Evolutionary conservation across 2,329 filamentous ascomycete genomes (phyloP).

Genomic region (Ceratocystis eucalypticola): DNA sequence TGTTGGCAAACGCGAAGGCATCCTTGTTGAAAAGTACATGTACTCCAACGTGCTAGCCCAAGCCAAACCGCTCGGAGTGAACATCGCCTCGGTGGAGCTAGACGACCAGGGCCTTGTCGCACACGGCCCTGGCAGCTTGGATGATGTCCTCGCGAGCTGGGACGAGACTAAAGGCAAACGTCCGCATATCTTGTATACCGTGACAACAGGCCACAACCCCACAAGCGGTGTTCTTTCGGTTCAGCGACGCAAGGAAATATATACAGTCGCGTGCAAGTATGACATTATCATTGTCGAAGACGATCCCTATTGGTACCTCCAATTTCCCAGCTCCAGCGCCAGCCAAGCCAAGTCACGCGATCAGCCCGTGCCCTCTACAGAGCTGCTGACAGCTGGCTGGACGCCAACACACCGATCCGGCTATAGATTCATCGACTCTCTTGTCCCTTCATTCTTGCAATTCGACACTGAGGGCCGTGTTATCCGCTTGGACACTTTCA

Average conservation of each 20-base stretch:
- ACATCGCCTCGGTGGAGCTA: conserved; percentile 59
- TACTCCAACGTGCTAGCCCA: conserved; percentile 67
- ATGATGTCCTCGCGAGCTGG: conserved; percentile 72
- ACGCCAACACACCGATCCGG: conserved; percentile 38
- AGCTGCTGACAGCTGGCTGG: conserved; percentile 23
- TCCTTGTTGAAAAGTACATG: conserved; percentile 67
- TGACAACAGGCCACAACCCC: conserved; percentile 76
- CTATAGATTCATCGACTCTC: conserved; percentile 66
- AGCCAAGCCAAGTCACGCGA: conserved; percentile 38
- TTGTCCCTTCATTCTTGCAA: conserved; percentile 69
- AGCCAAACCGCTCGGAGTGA: conserved; percentile 53
- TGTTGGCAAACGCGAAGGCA: conserved; percentile 54
- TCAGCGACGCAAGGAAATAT: conserved; percentile 62
- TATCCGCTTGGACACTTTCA: conserved; percentile 82
- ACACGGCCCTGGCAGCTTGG: conserved; percentile 56
- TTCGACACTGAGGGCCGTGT: conserved; percentile 79
- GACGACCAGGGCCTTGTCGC: conserved; percentile 71
- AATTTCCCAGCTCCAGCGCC: conserved; percentile 58
- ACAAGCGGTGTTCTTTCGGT: conserved; percentile 64
- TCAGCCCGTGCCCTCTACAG: conserved; percentile 26
- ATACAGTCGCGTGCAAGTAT: conserved; percentile 66
- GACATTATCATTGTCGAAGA: conserved; percentile 89
- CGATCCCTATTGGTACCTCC: conserved; percentile 91
- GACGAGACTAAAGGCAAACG: conserved; percentile 58
- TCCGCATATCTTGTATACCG: conserved; percentile 78